Evolutionary conservation across 306 rosid genomes (phyloP).

Genomic region (Canavalia gladiata): DNA sequence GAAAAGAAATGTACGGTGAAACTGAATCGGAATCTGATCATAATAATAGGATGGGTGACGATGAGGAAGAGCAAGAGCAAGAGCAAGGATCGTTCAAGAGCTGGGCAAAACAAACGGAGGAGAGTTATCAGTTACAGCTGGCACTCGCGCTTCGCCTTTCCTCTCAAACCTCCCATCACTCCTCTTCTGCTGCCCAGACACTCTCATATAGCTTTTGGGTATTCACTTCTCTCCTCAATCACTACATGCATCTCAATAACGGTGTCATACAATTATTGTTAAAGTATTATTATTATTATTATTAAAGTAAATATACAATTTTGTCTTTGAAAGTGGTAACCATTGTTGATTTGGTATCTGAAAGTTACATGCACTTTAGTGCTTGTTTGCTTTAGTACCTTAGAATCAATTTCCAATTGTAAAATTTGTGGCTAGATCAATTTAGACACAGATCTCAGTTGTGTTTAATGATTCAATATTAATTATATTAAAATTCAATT

Average conservation of each 20-base stretch:
- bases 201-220: constrained; percentile 64
- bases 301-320: background rate
- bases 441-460: background rate
- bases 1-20: background rate
- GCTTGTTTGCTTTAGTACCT: background rate
- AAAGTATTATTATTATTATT: background rate
- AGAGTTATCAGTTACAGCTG: constrained; percentile 63
- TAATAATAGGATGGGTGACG: background rate
- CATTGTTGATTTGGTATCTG: background rate
- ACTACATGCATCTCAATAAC: no score
- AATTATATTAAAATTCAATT: background rate
- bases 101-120: constrained; percentile 61
- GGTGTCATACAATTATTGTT: no score
- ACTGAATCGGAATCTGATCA: constrained; percentile 14
- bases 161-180: constrained; percentile 35
- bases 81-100: constrained; percentile 45
- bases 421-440: background rate
- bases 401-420: no score
- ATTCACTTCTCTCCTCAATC: background rate
- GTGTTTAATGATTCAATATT: background rate
- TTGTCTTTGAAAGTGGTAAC: background rate
- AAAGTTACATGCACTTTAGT: background rate
- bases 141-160: constrained; percentile 65
- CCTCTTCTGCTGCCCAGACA: constrained; percentile 35
- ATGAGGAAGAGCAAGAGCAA: background rate